phyloP scores from a whole-genome alignment of 1,139 yeast genomes.

The Sugiyamaella xylanicola region DNA sequence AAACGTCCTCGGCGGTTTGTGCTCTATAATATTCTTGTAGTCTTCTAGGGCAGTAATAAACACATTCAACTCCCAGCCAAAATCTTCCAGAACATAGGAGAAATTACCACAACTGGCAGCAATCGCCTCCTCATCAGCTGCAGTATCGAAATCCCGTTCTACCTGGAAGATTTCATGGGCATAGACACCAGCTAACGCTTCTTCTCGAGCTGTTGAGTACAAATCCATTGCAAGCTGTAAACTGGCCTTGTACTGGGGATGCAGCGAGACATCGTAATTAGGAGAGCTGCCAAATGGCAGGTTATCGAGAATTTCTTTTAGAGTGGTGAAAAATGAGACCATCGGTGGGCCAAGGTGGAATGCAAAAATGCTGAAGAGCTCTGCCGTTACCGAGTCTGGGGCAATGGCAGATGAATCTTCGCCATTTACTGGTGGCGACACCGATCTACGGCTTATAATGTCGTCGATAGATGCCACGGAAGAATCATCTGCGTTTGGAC shows the following conservation, averaged over 20 bases:
- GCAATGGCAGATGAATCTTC: slow-evolving; percentile 3
- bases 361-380: slow-evolving; percentile 66
- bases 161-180: slow-evolving; percentile 54
- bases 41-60: slow-evolving; percentile 53
- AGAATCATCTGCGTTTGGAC: slow-evolving; percentile 11
- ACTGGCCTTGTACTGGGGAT: slow-evolving; percentile 54
- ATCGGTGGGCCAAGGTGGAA: slow-evolving; percentile 72
- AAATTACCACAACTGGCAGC: slow-evolving; percentile 87
- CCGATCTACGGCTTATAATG: slow-evolving; percentile 8
- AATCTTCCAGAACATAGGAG: slow-evolving; percentile 63
- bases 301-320: slow-evolving; percentile 61
- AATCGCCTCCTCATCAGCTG: slow-evolving; percentile 74
- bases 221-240: slow-evolving; percentile 55
- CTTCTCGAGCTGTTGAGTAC: slow-evolving; percentile 58
- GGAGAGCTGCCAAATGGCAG: slow-evolving; percentile 56
- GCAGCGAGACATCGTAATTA: slow-evolving; percentile 41
- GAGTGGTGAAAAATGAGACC: slow-evolving; percentile 58
- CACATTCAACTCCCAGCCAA: slow-evolving; percentile 57
- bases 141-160: slow-evolving; percentile 40
- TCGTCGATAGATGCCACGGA: slow-evolving; percentile 25
- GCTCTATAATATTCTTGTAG: slow-evolving; percentile 41
- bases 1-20: slow-evolving; percentile 29
- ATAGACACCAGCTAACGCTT: slow-evolving; percentile 61
- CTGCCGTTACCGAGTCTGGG: slow-evolving; percentile 34
- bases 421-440: slow-evolving; percentile 10